Conservation (phyloP, 257 asterid genomes). For the Solanum neorickii region DNA sequence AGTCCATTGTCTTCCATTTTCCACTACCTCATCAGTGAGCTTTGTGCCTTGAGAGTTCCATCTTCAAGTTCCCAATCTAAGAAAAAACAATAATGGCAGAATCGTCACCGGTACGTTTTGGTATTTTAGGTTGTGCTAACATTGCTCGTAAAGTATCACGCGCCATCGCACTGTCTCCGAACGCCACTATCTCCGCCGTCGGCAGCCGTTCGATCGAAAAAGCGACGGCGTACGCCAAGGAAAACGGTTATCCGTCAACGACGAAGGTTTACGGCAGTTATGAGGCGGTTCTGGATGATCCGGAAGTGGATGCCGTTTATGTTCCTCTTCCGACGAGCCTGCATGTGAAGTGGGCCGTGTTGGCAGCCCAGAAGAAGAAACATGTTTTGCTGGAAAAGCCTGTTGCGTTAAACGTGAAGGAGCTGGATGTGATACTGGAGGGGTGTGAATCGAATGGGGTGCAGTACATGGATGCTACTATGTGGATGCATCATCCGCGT, state of each 20-base stretch:
- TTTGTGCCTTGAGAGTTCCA: not conserved
- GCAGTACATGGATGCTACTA: conserved; percentile 38
- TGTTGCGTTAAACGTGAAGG: conserved; percentile 29
- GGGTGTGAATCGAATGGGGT: conserved; percentile 33
- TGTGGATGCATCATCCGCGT: conserved; percentile 39
- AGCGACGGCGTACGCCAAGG: conserved; percentile 16
- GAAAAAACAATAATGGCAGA: not conserved
- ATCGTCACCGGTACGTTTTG: conserved; percentile 11
- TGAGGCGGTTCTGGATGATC: conserved; percentile 34
- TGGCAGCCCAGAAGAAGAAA: conserved; percentile 28
- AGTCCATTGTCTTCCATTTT: not conserved
- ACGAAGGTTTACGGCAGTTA: conserved; percentile 27
- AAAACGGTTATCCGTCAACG: conserved; percentile 13
- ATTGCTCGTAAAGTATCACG: conserved; percentile 30
- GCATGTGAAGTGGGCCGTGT: conserved; percentile 29
- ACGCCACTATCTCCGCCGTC: conserved; percentile 16
- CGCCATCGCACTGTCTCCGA: conserved; percentile 23
- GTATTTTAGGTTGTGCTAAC: conserved; percentile 32
- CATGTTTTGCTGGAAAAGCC: conserved; percentile 35
- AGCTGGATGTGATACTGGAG: conserved; percentile 22
- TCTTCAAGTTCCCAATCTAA: not conserved
- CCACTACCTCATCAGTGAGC: not conserved
- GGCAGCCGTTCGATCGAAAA: conserved; percentile 36
- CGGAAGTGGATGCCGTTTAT: conserved; percentile 31
- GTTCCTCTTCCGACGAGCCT: conserved; percentile 36